Evolutionary conservation across 1,139 yeast genomes (phyloP).

Genomic region (Insectozyma bohioensis): DNA sequence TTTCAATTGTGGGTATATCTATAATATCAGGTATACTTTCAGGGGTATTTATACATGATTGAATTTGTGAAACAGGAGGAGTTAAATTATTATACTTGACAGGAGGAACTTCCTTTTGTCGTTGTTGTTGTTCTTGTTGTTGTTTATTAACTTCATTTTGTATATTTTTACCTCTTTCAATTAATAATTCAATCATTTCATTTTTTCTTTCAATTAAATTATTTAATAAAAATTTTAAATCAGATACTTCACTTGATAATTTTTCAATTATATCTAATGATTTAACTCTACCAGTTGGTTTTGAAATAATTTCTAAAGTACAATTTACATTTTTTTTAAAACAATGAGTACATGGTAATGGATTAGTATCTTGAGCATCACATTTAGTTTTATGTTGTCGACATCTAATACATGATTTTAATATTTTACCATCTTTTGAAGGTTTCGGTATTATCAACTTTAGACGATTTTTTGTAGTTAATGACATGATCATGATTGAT

Average conservation of each 20-base stretch:
- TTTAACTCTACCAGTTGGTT: slow-evolving; percentile 25
- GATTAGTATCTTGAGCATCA: slow-evolving; percentile 52
- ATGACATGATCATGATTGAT: slow-evolving; percentile 20
- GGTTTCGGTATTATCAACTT: slow-evolving; percentile 22
- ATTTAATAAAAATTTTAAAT: slow-evolving; percentile 16
- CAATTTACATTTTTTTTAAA: slow-evolving; percentile 50
- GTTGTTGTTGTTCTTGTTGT: slow-evolving; percentile 2
- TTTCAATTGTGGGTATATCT: background rate
- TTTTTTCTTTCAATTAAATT: slow-evolving; percentile 23
- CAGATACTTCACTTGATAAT: slow-evolving; percentile 28
- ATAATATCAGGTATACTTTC: slow-evolving; percentile 3
- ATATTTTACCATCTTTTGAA: slow-evolving; percentile 22
- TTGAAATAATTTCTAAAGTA: slow-evolving; percentile 43
- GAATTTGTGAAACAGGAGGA: slow-evolving; percentile 30
- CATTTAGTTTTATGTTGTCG: slow-evolving; percentile 66
- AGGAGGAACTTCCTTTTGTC: too few species aligned
- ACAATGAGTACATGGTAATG: slow-evolving; percentile 60
- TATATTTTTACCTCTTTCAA: slow-evolving; percentile 19
- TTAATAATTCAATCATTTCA: slow-evolving; percentile 24
- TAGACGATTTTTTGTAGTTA: slow-evolving; percentile 22
- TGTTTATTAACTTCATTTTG: slow-evolving; percentile 7
- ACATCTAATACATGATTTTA: slow-evolving; percentile 63
- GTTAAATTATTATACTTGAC: slow-evolving; percentile 14
- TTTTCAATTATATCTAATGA: slow-evolving; percentile 32
- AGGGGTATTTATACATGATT: slow-evolving; percentile 25